These are phyloP conservation scores for Salvia splendens DNA, from an alignment of 257 asterid species.

Conservation along the genomic window DNA sequence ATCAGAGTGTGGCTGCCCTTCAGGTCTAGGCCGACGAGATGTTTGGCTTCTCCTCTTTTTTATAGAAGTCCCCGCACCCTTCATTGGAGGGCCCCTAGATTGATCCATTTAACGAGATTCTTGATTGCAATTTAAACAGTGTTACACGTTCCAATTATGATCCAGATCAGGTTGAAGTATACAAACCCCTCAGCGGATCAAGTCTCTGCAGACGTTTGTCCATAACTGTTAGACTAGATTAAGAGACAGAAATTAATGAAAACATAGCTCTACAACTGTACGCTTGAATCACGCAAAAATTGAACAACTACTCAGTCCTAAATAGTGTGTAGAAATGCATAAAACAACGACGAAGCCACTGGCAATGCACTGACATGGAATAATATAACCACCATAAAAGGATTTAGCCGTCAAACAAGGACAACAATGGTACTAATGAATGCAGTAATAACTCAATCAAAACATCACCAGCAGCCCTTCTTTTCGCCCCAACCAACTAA, in stretches of 20 bases:
- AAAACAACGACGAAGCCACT: constrained; percentile 10
- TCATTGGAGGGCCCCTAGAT: constrained; percentile 49
- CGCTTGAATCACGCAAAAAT: not conserved
- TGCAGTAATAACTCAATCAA: not conserved
- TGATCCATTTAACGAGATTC: constrained; percentile 57
- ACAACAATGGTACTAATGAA: not conserved
- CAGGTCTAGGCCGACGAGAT: constrained; percentile 74
- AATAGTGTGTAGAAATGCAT: not conserved
- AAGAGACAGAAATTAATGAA: constrained; percentile 1
- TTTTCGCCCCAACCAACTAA: constrained; percentile 20
- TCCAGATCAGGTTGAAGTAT: constrained; percentile 1
- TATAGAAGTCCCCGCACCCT: constrained; percentile 44
- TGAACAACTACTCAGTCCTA: not conserved
- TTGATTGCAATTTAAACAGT: constrained; percentile 17
- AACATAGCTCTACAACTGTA: not conserved
- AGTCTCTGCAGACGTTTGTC: constrained; percentile 27
- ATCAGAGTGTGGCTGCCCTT: constrained; percentile 54
- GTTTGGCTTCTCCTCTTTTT: constrained; percentile 80
- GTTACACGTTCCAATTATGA: constrained; percentile 26
- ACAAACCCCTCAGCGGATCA: constrained; percentile 33
- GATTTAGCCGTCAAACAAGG: constrained; percentile 5
- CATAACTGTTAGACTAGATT: constrained; percentile 20
- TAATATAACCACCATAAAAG: not conserved
- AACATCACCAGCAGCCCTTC: not conserved
- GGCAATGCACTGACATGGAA: not conserved